These are phyloP conservation scores for Mycosphaerella sp. DNA, from an alignment of 2,329 filamentous ascomycete species.

Conservation along the genomic window DNA sequence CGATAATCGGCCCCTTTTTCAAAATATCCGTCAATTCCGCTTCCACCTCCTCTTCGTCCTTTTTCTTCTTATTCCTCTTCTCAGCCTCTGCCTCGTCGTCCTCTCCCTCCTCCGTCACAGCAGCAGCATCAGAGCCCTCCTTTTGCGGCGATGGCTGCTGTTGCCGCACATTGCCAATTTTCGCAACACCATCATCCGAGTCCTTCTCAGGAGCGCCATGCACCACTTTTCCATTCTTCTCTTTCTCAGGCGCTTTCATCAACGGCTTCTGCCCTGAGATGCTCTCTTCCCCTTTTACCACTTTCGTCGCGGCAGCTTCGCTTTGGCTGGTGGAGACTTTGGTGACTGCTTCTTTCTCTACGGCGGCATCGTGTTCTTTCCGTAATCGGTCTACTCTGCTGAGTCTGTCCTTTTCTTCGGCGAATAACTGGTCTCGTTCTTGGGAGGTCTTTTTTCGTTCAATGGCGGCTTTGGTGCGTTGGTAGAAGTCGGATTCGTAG, in stretches of 20 bases:
- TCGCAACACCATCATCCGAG: conserved; percentile 41
- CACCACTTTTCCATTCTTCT: conserved; percentile 29
- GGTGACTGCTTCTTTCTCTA: conserved; percentile 15
- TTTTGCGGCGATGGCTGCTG: too few species aligned
- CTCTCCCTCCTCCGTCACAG: conserved; percentile 15
- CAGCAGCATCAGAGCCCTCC: conserved; percentile 25
- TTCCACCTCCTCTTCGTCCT: conserved; percentile 60
- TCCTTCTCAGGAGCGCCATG: conserved; percentile 31
- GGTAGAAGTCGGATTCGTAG: conserved; percentile 52
- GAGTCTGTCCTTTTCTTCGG: conserved; percentile 26
- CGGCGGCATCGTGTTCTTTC: conserved; percentile 31
- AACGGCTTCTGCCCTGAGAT: conserved; percentile 52
- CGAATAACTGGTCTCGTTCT: conserved; percentile 29
- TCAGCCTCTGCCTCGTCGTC: conserved; percentile 33
- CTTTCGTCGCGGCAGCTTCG: conserved; percentile 38
- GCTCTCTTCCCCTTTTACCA: conserved; percentile 47
- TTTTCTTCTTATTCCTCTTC: conserved; percentile 39
- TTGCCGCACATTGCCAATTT: conserved; percentile 39
- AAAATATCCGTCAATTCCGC: conserved; percentile 70
- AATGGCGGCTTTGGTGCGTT: conserved; percentile 50
- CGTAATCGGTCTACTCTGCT: conserved; percentile 29
- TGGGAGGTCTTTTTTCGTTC: conserved; percentile 40
- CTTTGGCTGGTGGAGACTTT: conserved; percentile 26
- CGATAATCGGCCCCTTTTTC: conserved; percentile 80
- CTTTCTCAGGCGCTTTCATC: conserved; percentile 31